Percentiles rank a stretch among this genome's conserved stretches.
These are phyloP conservation scores for Talaromyces trachyspermus DNA, from an alignment of 495 filamentous ascomycete genomes.

Conservation along the genomic window DNA sequence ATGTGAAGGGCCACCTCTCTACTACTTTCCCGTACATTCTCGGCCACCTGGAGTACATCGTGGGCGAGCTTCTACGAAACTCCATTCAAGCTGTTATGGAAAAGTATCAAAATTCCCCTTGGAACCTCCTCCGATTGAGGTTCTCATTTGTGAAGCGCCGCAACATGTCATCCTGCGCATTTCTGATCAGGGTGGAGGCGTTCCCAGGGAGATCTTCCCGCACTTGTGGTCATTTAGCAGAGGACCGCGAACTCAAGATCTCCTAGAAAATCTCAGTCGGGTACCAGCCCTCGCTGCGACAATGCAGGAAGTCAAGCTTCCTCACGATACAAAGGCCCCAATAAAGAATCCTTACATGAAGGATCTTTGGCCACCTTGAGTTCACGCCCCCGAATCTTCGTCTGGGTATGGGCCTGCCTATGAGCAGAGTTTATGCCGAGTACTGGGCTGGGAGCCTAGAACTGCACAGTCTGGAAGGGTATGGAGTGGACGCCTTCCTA, in stretches of 20 bases:
- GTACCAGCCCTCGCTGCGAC: conserved; percentile 94
- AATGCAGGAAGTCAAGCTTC: conserved; percentile 69
- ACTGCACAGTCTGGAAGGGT: conserved; percentile 89
- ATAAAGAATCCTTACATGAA: conserved; percentile 35
- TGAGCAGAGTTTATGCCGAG: conserved; percentile 93
- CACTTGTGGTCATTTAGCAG: conserved; percentile 96
- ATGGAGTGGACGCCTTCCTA: conserved; percentile 94
- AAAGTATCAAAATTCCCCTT: conserved; percentile 38
- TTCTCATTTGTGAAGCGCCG: conserved; percentile 86
- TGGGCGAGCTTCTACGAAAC: conserved; percentile 92
- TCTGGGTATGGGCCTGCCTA: conserved; percentile 87
- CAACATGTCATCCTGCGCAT: conserved; percentile 97
- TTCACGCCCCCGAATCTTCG: conserved; percentile 79
- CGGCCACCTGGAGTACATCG: conserved; percentile 92
- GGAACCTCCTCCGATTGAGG: conserved; percentile 73
- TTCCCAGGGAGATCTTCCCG: conserved; percentile 76
- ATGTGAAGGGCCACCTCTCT: conserved; percentile 76
- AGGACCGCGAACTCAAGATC: conserved; percentile 63
- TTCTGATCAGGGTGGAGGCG: conserved; percentile 90
- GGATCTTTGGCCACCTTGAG: conserved; percentile 71
- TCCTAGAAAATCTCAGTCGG: conserved; percentile 72
- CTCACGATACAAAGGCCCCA: conserved; percentile 20
- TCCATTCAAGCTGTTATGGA: conserved; percentile 89
- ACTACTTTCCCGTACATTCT: conserved; percentile 95
- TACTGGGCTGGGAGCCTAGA: conserved; percentile 96